These are phyloP conservation scores for Acacia melanoxylon DNA, from an alignment of 306 rosid species.

Conservation along the genomic window DNA sequence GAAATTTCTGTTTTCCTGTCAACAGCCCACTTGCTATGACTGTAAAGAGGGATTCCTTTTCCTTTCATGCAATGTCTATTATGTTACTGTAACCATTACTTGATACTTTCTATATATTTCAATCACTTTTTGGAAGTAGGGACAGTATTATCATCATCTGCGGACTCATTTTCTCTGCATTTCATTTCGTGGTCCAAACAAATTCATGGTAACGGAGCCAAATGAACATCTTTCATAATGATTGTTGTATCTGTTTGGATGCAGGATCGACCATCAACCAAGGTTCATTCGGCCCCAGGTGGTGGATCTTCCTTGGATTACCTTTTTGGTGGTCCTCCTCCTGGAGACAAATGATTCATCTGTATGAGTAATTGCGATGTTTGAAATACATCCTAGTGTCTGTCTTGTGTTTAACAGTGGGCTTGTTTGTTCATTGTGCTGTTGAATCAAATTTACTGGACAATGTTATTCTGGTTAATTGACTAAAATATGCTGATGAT, in stretches of 20 bases:
- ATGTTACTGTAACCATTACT: not conserved
- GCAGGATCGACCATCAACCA: conserved; percentile 89
- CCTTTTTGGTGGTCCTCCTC: conserved; percentile 62
- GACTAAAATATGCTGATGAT: conserved; percentile 23
- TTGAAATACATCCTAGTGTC: conserved; percentile 8
- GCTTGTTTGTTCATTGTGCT: conserved; percentile 30
- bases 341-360: conserved; percentile 50
- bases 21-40: not conserved
- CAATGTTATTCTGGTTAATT: conserved; percentile 33
- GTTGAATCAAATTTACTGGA: conserved; percentile 29
- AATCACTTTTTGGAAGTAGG: not conserved
- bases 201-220: not conserved
- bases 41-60: not conserved
- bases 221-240: not conserved
- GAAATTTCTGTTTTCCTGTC: not conserved
- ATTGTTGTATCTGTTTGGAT: conserved; percentile 11
- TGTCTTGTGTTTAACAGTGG: conserved; percentile 28
- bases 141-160: not conserved
- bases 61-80: not conserved
- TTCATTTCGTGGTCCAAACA: not conserved
- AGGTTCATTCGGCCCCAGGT: conserved; percentile 84
- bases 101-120: not conserved
- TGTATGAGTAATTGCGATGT: conserved; percentile 1
- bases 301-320: conserved; percentile 77
- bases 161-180: not conserved